Evolutionary conservation across 2,329 filamentous ascomycete species (phyloP), one percentile per base, ranked within the genome.

Genomic region (Pseudocercospora crystallina): DNA sequence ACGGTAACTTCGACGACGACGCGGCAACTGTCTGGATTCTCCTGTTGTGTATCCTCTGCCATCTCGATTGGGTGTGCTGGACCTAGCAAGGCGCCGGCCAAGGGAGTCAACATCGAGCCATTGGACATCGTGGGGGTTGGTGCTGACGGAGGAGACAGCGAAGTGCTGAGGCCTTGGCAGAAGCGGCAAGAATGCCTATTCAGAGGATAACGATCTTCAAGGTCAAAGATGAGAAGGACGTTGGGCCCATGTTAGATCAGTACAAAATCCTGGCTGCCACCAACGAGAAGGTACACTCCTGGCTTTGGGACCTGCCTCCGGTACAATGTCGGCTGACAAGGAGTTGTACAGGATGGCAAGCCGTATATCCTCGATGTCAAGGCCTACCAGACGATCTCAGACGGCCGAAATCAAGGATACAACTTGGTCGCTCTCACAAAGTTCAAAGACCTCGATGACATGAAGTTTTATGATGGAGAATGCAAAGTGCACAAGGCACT

Each of bases 381-480:
- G n/a, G 83, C 80, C 11, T 80, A 80, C 30, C 68, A 72, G 15
- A 76, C 79, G 8, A 71, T 81, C 55, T 73, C 78, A 8, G 83
- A 87, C 60, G 72, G 78, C 13, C 80, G 84, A 29, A 77, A 76
- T 58, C 80, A 85, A 67, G 86, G 85, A 37, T 88, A 78, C 73
- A 88, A 83, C 7, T 62, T 89, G 46, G 76, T 81, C 12, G 80
- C 80, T 42, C 80, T 83, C 66, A 83, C 79, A 35, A 79, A 80
- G 40, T 89, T 89, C 64, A 77, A 78, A 39, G 83, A 71, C 52
- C 62, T 82, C 47, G 84, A 84, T 10, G 86, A 89, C 66, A 83
- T 89, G 80, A 75, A 80, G 59, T 89, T 80, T 71, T 89, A 87
- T 66, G 85, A 89, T 65, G 73, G 74, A 8, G 74, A 77, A 42